Base-by-base conservation (phyloP, 768 basidiomycete genomes). In the Gloeopeniophorella convolvens region DNA sequence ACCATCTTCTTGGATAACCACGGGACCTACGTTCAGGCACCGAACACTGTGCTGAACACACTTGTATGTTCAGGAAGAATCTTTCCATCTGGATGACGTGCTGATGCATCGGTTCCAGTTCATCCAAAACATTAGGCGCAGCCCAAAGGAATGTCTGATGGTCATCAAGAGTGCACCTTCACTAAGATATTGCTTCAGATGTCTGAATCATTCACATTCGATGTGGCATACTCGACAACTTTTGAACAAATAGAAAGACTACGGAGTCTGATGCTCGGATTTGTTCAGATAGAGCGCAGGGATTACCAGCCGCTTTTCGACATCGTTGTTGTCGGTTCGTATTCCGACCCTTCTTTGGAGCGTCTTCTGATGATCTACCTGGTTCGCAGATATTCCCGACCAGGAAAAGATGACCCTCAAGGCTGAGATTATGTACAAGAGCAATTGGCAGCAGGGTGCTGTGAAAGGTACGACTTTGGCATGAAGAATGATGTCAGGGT, bases 361-460 rank as follows among this genome's bases (percentile, higher is more conserved):
- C 34, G 13, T 11, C 26, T 24, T 45, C 30, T 46, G 13, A 35
- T 32, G 18, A 39, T 16, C 65, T 30, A 57, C 16, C 13, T 16
- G 12, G 34, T 39, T 55, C 41, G 51, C 64, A 79, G 89, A 90
- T 63, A 83, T 90, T 59, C 84, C 88, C 18, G 85, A 77, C 5
- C 91, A 94, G 63, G 74, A 74, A 50, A 89, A 83, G 65, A 78
- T 93, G 76, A 76, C 76, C 0, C 72, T 91, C 18, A 76, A 76
- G 50, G 85, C 84, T 34, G 82, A 86, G 62, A 93, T 94, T 70
- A 89, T 83, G 68, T 93, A 89, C 72, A 91, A 89, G 71, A 81
- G 81, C 58, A 93, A 92, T 62, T 82, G 79, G 69, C 90, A 93
- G 63, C 83, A 86, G 59, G 82, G 79, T 16, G 80, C 82, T 2